Base-by-base conservation (phyloP, 331 rosid genomes). In the Prunus yedoensis region DNA sequence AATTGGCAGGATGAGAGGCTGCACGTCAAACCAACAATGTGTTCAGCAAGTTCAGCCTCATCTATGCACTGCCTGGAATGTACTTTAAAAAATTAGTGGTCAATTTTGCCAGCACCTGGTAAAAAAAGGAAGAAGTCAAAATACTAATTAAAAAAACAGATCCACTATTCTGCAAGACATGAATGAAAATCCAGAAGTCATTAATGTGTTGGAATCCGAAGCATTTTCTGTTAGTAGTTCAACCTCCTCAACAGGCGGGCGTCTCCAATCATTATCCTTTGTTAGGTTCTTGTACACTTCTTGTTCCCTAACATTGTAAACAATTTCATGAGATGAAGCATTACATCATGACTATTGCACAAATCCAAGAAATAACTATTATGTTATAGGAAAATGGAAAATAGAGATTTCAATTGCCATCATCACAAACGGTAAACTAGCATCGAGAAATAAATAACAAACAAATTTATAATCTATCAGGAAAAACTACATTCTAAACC, bases 161-260 rank as follows among this genome's bases (percentile, higher is more conserved):
- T 3, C 7, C 18, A 4, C 21, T 35, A 13, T 12, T 35, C 57
- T 4, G 14, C 11, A 14, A 64, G 65, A 35, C 30, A 72, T 20
- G 27, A 14, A 76, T 35, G 59, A 68, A 30, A 38, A 30, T 18
- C 28, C 18, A 28, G 27, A 74, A 54, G 20, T 52, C 21, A 35
- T 15, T 41, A n/a, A 59, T 9, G 47, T 32, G 3, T 43, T 14
- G 28, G 11, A 52, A 54, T 21, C 20, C 17, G 3, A 71, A 64
- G 68, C 16, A 73, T 16, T 52, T 60, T 53, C 73, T 70, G 54
- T 32, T 77, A 73, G 75, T 74, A 71, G 69, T 78, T 83, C 84
- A 83, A 94, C 98, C 96, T 91, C 96, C 79, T 94, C 98, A 65
- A 90, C 90, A 64, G 92, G 90, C 25, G 97, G 96, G 77, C 95